Conservation (phyloP, 768 basidiomycete genomes). For the Phlebiopsis flavidoalba region DNA sequence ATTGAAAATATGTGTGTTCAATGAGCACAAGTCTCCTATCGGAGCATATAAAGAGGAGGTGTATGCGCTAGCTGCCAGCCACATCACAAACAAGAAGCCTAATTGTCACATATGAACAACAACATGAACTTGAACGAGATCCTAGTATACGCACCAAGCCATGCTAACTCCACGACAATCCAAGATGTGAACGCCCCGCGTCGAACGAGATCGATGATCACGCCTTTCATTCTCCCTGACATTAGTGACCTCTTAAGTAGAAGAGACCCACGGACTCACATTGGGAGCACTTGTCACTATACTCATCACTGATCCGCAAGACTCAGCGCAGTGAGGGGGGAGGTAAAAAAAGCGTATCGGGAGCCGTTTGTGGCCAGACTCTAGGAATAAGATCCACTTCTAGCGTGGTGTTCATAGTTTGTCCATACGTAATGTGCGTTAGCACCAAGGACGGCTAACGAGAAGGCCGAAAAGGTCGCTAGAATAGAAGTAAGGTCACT, state of each 20-base stretch:
- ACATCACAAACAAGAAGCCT: constrained; percentile 26
- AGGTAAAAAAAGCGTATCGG: constrained; percentile 14
- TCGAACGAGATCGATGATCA: constrained; percentile 22
- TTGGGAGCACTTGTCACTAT: constrained; percentile 13
- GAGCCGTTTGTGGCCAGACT: constrained; percentile 9
- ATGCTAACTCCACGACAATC: constrained; percentile 25
- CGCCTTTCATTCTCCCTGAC: constrained; percentile 12
- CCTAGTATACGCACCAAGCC: constrained; percentile 15
- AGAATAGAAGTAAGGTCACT: neutral
- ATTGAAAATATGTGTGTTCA: constrained; percentile 3
- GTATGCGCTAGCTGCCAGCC: constrained; percentile 22
- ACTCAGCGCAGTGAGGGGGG: constrained; percentile 13
- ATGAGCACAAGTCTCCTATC: constrained; percentile 10
- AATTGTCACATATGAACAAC: neutral
- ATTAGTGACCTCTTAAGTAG: neutral
- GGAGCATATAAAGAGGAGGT: constrained; percentile 11
- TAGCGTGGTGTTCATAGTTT: constrained; percentile 6
- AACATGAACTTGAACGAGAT: neutral
- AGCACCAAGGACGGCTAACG: constrained; percentile 4
- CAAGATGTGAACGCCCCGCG: constrained; percentile 25
- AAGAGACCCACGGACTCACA: constrained; percentile 12
- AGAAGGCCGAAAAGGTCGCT: constrained; percentile 1
- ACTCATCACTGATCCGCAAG: constrained; percentile 18
- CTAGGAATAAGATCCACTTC: constrained; percentile 3
- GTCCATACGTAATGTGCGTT: constrained; percentile 7